These are phyloP conservation scores for Penicillium robsamsonii DNA, from an alignment of 495 filamentous ascomycete species.

Conservation along the genomic window DNA sequence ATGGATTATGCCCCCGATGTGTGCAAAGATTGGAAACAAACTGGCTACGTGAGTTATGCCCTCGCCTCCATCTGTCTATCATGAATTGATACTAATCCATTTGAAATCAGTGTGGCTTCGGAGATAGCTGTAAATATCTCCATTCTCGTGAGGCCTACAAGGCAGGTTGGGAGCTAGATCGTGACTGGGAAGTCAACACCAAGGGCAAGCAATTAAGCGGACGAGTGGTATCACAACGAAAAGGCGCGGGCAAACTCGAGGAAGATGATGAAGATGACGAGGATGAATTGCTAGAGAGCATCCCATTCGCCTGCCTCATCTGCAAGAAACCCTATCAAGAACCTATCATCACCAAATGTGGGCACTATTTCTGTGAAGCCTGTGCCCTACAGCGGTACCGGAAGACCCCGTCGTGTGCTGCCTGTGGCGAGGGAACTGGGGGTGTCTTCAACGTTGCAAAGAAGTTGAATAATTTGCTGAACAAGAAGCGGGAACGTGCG, in stretches of 20 bases:
- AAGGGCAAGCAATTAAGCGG: slow-evolving; percentile 69
- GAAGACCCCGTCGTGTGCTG: slow-evolving; percentile 78
- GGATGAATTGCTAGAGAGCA: slow-evolving; percentile 75
- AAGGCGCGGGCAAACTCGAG: slow-evolving; percentile 42
- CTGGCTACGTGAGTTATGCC: slow-evolving; percentile 46
- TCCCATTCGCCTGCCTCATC: slow-evolving; percentile 94
- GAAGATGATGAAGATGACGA: slow-evolving; percentile 61
- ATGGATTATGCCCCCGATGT: slow-evolving; percentile 93
- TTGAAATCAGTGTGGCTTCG: background rate
- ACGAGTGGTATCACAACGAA: slow-evolving; percentile 57
- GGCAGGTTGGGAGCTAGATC: slow-evolving; percentile 92
- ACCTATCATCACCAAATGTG: slow-evolving; percentile 85
- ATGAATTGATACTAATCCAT: slow-evolving; percentile 33
- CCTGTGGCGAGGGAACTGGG: slow-evolving; percentile 77
- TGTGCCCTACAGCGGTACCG: slow-evolving; percentile 85
- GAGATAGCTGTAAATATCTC: slow-evolving; percentile 68
- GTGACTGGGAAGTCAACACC: slow-evolving; percentile 84
- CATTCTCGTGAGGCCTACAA: slow-evolving; percentile 87
- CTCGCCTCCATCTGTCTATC: background rate
- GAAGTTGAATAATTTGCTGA: slow-evolving; percentile 73
- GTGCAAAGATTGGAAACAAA: slow-evolving; percentile 93
- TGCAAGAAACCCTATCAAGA: slow-evolving; percentile 78
- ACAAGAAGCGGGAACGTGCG: slow-evolving; percentile 75
- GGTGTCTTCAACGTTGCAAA: slow-evolving; percentile 91
- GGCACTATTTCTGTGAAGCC: slow-evolving; percentile 91